Evolutionary conservation across 116 monocot genomes (phyloP), one percentile per base, ranked within the genome.

Genomic region (Cymodocea nodosa): DNA sequence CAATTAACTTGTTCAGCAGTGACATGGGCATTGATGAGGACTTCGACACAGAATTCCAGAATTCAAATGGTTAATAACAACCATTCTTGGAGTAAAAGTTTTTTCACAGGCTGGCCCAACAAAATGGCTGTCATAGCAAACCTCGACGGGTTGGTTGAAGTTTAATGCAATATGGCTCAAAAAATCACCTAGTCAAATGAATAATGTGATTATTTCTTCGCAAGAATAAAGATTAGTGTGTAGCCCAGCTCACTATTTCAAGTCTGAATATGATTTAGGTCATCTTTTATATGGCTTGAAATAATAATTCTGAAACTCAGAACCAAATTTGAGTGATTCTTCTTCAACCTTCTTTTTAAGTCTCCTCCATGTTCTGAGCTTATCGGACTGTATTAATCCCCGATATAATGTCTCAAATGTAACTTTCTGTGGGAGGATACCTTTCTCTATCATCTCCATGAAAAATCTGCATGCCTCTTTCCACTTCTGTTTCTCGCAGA

Each of bases 391-490:
- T 72, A 97, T 97, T 62, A 97, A 80, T 22, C 95, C 95, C 40
- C 82, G 72, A 53, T 97, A 97, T 23, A 97, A 70, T 23, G 80
- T 90, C 70, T 90, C 95, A 65, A 97, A 97, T 15, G 95, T 97
- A 23, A 87, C 69, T 72, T 87, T 97, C 22, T 88, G 95, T 9
- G 91, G 95, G 70, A 90, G 85, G 56, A 90, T 74, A 14, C 95
- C 91, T 64, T 78, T 97, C 80, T 97, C 95, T 48, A 97, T 91
- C 95, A 97, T 97, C 69, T 97, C 87, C 90, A 90, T 88, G 70
- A 97, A 90, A 64, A 78, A 85, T 63, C 76, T 75, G 20, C 95
- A 97, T 5, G 91, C 91, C 63, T 83, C 76, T 71, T 75, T 78
- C 95, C 95, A 97, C 71, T 79, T 87, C 55, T 78, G 73, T 51